Evolutionary conservation across 306 rosid genomes (phyloP).

Genomic region (Cajanus cajan): DNA sequence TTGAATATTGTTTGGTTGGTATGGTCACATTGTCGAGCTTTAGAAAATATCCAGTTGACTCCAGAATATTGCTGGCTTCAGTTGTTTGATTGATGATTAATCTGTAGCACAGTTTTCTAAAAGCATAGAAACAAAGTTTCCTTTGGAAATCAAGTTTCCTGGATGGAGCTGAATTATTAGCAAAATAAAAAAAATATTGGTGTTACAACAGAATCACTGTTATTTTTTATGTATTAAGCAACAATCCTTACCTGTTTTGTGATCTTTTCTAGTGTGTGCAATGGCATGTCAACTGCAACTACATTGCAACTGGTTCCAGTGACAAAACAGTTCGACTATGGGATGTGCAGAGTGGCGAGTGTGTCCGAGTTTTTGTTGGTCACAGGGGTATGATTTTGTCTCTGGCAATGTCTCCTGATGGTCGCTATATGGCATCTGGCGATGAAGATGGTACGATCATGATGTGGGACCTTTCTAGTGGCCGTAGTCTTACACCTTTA

Average conservation of each 20-base stretch:
- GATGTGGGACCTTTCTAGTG: slow-evolving; percentile 98
- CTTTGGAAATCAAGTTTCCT: background rate
- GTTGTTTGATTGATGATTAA: background rate
- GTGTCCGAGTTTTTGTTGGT: slow-evolving; percentile 92
- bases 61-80: background rate
- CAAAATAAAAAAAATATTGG: background rate
- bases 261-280: slow-evolving; percentile 68
- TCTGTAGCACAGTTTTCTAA: background rate
- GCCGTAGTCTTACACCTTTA: slow-evolving; percentile 82
- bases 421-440: slow-evolving; percentile 92
- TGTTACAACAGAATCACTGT: background rate
- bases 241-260: slow-evolving; percentile 17
- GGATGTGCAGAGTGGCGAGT: slow-evolving; percentile 97
- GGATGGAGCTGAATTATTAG: background rate
- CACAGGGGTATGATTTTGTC: slow-evolving; percentile 93
- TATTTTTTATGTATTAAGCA: background rate
- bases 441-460: slow-evolving; percentile 94
- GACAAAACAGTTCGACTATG: slow-evolving; percentile 94
- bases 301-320: slow-evolving; percentile 95
- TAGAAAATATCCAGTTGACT: background rate
- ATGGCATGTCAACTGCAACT: slow-evolving; percentile 99
- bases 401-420: slow-evolving; percentile 95
- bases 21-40: background rate
- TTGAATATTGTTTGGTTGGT: background rate
- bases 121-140: background rate